These are phyloP conservation scores for Boletus sp. DNA, from an alignment of 1,284 basidiomycete genomes.

Conservation along the genomic window DNA sequence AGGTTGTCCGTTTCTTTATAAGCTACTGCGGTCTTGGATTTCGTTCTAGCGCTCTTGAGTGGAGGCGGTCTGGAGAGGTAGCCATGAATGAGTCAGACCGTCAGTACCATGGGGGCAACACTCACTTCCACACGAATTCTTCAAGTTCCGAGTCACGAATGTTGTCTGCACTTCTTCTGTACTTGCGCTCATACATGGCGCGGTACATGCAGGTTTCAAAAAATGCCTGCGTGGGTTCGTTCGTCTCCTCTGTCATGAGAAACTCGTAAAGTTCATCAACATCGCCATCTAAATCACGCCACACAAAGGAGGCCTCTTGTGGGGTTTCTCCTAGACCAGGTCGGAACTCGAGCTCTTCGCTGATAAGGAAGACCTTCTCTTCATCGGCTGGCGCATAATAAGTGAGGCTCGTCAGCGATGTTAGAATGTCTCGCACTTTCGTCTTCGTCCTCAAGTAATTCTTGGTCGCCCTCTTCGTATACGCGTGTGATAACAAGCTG, in stretches of 20 bases:
- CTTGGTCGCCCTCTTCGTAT: constrained; percentile 95
- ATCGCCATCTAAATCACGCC: constrained; percentile 88
- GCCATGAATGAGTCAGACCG: constrained; percentile 30
- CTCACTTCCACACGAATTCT: constrained; percentile 79
- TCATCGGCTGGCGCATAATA: constrained; percentile 68
- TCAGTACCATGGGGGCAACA: constrained; percentile 20
- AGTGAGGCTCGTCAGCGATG: constrained; percentile 9
- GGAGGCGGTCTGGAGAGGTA: constrained; percentile 43
- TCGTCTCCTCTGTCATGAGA: constrained; percentile 72
- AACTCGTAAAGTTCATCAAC: constrained; percentile 84
- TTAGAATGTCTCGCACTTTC: constrained; percentile 69
- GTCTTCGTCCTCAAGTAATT: constrained; percentile 91
- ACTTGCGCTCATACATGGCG: constrained; percentile 94
- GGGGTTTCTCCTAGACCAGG: constrained; percentile 74
- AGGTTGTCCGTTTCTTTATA: constrained; percentile 22
- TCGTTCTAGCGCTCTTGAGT: constrained; percentile 34
- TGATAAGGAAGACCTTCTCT: constrained; percentile 91
- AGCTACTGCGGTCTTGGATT: constrained; percentile 23
- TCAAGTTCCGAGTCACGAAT: constrained; percentile 71
- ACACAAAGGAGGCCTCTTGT: constrained; percentile 82
- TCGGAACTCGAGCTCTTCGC: constrained; percentile 85
- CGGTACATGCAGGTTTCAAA: constrained; percentile 95
- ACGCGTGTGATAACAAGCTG: constrained; percentile 96
- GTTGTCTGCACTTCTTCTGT: constrained; percentile 71
- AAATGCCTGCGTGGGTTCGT: constrained; percentile 81